Percentiles rank a stretch among this genome's conserved stretches.
These are phyloP conservation scores for Pseudisothecium myosuroides DNA, from an alignment of 225 moss, liverwort and hornwort species.

Conservation along the genomic window DNA sequence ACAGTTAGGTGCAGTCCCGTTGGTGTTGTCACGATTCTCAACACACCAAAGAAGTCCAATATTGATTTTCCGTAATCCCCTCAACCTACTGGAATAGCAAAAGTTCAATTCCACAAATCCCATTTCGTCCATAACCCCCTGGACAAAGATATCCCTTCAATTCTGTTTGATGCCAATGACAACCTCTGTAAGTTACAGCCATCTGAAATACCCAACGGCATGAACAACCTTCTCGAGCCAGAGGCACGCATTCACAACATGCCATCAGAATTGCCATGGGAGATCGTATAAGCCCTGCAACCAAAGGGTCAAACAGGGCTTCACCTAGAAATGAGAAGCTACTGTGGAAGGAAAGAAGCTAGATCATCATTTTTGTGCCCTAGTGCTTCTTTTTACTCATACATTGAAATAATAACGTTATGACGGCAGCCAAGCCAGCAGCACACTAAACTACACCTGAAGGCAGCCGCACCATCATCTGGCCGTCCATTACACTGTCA, in stretches of 20 bases:
- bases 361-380: slow-evolving; percentile 10
- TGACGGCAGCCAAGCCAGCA: not conserved
- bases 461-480: slow-evolving; percentile 95
- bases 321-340: slow-evolving; percentile 11
- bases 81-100: not conserved
- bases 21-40: not conserved
- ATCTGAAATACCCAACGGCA: not conserved
- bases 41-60: not conserved
- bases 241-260: not conserved
- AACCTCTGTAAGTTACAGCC: not conserved
- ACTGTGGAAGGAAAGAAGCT: slow-evolving; percentile 6
- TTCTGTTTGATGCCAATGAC: not conserved
- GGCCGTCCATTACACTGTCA: slow-evolving; percentile 82
- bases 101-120: not conserved
- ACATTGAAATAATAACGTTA: not conserved
- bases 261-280: not conserved
- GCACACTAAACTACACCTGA: slow-evolving; percentile 71
- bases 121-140: not conserved
- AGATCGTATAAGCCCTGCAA: not conserved
- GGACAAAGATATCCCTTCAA: not conserved
- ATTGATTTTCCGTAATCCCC: not conserved
- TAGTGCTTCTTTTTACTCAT: not conserved
- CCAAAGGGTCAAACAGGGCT: not conserved
- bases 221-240: not conserved
- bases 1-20: not conserved